Percentiles rank a stretch among this genome's conserved stretches.
These are phyloP conservation scores for Cadophora malorum DNA, from an alignment of 2,329 filamentous ascomycete species.

Conservation along the genomic window DNA sequence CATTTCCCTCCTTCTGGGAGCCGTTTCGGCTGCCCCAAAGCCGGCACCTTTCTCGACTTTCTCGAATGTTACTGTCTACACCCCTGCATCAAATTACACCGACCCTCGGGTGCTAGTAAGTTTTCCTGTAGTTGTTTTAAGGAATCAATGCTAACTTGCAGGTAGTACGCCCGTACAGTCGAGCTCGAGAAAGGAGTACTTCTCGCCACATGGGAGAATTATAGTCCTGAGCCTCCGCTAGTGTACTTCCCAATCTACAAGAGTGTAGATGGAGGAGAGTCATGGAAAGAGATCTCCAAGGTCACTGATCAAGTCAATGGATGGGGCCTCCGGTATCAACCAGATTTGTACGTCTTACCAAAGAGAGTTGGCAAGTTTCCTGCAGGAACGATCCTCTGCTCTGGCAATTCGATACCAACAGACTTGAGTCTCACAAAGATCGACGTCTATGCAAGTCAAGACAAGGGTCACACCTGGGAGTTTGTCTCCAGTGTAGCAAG, in stretches of 20 bases:
- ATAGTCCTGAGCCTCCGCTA: conserved; percentile 59
- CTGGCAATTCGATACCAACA: conserved; percentile 51
- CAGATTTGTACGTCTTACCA: conserved; percentile 69
- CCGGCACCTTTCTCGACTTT: conserved; percentile 39
- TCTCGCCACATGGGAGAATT: conserved; percentile 62
- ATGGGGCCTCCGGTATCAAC: conserved; percentile 73
- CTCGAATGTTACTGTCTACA: conserved; percentile 41
- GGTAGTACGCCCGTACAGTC: conserved; percentile 45
- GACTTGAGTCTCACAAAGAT: conserved; percentile 69
- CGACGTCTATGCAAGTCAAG: conserved; percentile 70
- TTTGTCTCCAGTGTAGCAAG: conserved; percentile 70
- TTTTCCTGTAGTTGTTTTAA: background rate
- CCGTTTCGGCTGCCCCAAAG: conserved; percentile 32
- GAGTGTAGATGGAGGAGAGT: conserved; percentile 60
- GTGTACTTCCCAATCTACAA: conserved; percentile 59
- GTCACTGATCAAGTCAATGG: conserved; percentile 69
- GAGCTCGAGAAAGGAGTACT: conserved; percentile 50
- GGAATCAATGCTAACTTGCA: background rate
- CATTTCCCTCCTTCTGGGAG: conserved; percentile 32
- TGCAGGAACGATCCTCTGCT: conserved; percentile 67
- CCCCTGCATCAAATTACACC: conserved; percentile 41
- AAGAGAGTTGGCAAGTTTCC: conserved; percentile 61
- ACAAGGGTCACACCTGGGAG: conserved; percentile 66
- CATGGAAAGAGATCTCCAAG: conserved; percentile 68
- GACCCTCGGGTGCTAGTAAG: conserved; percentile 39